Base-by-base conservation (phyloP, 2,329 filamentous ascomycete genomes). In the Alternaria sp. region DNA sequence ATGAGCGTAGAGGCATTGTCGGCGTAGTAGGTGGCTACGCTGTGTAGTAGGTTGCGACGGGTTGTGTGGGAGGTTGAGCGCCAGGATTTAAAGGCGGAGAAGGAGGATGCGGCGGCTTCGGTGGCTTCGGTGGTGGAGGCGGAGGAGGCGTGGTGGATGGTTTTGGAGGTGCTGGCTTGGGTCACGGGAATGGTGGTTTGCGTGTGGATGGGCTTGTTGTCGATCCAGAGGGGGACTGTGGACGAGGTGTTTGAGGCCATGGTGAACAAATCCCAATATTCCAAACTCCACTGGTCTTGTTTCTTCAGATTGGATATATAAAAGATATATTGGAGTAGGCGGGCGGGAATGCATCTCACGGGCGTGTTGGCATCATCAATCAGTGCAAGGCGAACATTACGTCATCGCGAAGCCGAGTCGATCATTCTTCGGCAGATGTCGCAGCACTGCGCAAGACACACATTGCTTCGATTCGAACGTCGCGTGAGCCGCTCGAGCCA, bases 1-100 rank as follows among this genome's bases (percentile, higher is more conserved):
- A 78, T 79, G 19, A 93, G 78, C 74, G 92, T 89, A 13, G 87
- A 83, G 25, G 81, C 81, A 13, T 89, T 86, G 23, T 74, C 78
- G 45, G 86, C 82, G 62, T 93, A 81, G 55, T 93, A 77, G 12
- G 88, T 86, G 5, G 89, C 89, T 0, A 90, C 89, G 75, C 87
- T 88, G 56, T 90, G 81, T 56, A 96, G 83, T 61, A 96, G 87
- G 63, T 90, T 86, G 17, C 91, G 88, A 23, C 91, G 89, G 30
- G 84, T 73, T 19, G 82, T 73, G 2, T 89, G 86, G n/a, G 86
- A 86, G 1, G 86, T 86, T 62, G 84, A 86, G 60, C 85, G 84
- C 92, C 92, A 96, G 64, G 84, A 81, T 52, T 85, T 85, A 77
- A 92, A 89, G 6, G 92, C 91, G 8, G 82, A 81, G 12, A 87